phyloP scores from a whole-genome alignment of 768 basidiomycete species.

The Sporobolomyces pararoseus region DNA sequence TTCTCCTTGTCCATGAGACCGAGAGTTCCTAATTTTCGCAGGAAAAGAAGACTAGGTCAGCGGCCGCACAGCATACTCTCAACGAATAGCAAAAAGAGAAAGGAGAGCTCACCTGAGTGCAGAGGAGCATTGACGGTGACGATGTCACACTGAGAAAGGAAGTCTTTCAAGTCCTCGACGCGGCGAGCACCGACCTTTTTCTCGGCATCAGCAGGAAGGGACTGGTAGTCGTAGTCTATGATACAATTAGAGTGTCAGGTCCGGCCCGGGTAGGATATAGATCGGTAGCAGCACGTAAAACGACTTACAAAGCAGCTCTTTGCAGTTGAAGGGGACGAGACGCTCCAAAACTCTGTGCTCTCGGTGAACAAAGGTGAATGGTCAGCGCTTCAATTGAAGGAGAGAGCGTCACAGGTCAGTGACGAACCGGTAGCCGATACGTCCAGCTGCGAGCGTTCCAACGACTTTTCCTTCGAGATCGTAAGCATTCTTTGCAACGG shows the following conservation, averaged over 20 bases:
- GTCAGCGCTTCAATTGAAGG: too few relatives aligned
- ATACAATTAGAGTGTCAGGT: slow-evolving; percentile 38
- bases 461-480: slow-evolving; percentile 89
- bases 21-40: neutral
- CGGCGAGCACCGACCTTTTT: slow-evolving; percentile 67
- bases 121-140: slow-evolving; percentile 84
- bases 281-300: too few relatives aligned
- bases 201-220: slow-evolving; percentile 56
- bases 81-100: too few relatives aligned
- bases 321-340: slow-evolving; percentile 75
- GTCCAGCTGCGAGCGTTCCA: slow-evolving; percentile 67
- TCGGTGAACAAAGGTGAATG: too few relatives aligned
- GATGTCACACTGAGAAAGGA: slow-evolving; percentile 49
- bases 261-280: neutral
- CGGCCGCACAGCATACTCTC: too few relatives aligned
- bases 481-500: slow-evolving; percentile 62
- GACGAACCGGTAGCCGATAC: neutral
- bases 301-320: slow-evolving; percentile 65
- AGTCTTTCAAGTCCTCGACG: slow-evolving; percentile 74
- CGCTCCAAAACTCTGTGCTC: slow-evolving; percentile 67
- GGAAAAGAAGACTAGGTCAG: too few relatives aligned
- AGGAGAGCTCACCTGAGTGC: slow-evolving; percentile 56
- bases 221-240: slow-evolving; percentile 38
- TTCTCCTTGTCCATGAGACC: slow-evolving; percentile 74
- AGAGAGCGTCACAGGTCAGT: too few relatives aligned